A percentile compares a stretch with the other conserved stretches of the same genome.
Conservation (phyloP, 1,284 basidiomycete genomes). For the Ustilago lituana region DNA sequence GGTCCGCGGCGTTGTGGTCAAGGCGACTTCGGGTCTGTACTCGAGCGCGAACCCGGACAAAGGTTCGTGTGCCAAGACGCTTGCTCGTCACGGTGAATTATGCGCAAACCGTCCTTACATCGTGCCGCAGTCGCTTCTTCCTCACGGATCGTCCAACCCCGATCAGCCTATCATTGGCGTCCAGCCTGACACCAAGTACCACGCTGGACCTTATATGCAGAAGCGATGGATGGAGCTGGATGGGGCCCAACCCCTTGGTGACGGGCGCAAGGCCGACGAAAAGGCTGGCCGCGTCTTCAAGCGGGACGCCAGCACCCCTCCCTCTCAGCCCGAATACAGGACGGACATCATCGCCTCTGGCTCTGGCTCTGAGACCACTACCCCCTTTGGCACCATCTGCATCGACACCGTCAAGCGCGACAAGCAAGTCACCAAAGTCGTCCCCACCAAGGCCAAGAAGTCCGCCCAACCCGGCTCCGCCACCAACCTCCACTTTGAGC, state of each 20-base stretch:
- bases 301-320: slow-evolving; percentile 2
- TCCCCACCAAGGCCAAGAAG: slow-evolving; percentile 21
- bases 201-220: slow-evolving; percentile 6
- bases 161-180: background rate
- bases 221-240: slow-evolving; percentile 16
- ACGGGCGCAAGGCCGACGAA: slow-evolving; percentile 4
- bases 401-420: slow-evolving; percentile 45
- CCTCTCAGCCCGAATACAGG: background rate
- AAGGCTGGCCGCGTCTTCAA: slow-evolving; percentile 8
- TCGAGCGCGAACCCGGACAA: slow-evolving; percentile 15
- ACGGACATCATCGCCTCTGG: background rate
- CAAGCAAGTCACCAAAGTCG: slow-evolving; percentile 28
- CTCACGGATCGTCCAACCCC: background rate
- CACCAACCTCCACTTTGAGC: slow-evolving; percentile 25
- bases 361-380: background rate
- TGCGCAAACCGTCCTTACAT: slow-evolving; percentile 40
- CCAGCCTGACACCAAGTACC: background rate
- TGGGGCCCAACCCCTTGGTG: background rate
- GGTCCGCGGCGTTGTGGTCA: slow-evolving; percentile 17
- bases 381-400: slow-evolving; percentile 15
- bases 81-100: slow-evolving; percentile 30
- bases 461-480: background rate
- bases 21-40: slow-evolving; percentile 38
- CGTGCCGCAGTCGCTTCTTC: slow-evolving; percentile 21
- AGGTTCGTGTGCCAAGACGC: slow-evolving; percentile 36